These are phyloP conservation scores for Metarhizium rileyi DNA, from an alignment of 2,329 filamentous ascomycete species.

Conservation along the genomic window DNA sequence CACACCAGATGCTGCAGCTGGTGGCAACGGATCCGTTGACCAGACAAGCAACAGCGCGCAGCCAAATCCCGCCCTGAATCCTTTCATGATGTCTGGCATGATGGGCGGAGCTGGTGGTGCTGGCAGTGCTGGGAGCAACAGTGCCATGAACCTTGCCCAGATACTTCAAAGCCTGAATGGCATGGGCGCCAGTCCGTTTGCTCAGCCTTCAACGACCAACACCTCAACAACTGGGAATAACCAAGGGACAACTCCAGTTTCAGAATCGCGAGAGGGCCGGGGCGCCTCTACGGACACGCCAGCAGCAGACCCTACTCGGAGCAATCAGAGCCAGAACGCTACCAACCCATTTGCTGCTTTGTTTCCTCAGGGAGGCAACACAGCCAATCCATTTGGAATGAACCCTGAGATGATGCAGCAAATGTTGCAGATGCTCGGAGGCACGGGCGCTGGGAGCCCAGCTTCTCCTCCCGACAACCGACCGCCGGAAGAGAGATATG, in stretches of 20 bases:
- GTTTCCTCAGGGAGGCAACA: constrained; percentile 32
- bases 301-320: constrained; percentile 15
- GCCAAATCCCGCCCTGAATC: constrained; percentile 35
- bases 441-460: constrained; percentile 21
- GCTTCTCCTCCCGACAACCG: constrained; percentile 65
- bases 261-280: constrained; percentile 16
- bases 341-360: constrained; percentile 60
- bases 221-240: background rate
- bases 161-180: constrained; percentile 19
- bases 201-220: constrained; percentile 12
- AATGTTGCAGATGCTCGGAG: constrained; percentile 39
- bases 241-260: constrained; percentile 18
- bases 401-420: constrained; percentile 47
- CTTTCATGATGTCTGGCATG: constrained; percentile 19
- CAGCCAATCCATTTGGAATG: constrained; percentile 34
- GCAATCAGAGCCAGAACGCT: constrained; percentile 27
- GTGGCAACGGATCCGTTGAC: constrained; percentile 21
- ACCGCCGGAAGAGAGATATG: constrained; percentile 89
- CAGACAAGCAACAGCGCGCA: constrained; percentile 8
- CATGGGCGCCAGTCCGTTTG: constrained; percentile 26
- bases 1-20: constrained; percentile 47
- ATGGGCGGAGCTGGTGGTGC: constrained; percentile 11
- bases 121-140: constrained; percentile 6
- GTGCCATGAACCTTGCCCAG: constrained; percentile 15
- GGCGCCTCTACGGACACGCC: constrained; percentile 13